A percentile compares a stretch with the other conserved stretches of the same genome.
Conservation (phyloP, 768 basidiomycete genomes). For the Phlebiopsis gigantea region DNA sequence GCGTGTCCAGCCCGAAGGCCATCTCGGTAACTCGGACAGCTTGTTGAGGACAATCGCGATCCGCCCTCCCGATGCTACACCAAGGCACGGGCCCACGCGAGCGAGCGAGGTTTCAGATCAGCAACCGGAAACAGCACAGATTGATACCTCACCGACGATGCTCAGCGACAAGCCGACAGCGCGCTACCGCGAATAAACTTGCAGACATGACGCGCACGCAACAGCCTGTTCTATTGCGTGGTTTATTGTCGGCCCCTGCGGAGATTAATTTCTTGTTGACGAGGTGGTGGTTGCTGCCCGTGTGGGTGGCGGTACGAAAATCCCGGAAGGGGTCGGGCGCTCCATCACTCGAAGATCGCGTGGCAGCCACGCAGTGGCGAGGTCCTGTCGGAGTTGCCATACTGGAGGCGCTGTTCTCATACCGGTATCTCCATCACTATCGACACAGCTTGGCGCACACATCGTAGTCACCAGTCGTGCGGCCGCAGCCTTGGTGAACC, state of each 20-base stretch:
- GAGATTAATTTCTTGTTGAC: too few species aligned
- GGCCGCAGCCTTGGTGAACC: neutral
- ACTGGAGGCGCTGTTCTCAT: conserved; percentile 3
- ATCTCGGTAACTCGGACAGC: conserved; percentile 1
- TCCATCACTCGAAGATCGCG: conserved; percentile 1
- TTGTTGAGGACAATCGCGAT: conserved; percentile 7
- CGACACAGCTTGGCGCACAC: neutral
- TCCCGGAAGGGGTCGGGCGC: neutral
- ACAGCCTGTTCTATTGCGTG: too few species aligned
- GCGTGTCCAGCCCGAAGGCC: neutral
- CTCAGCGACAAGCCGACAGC: neutral
- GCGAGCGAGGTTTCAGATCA: conserved; percentile 13
- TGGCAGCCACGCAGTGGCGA: conserved; percentile 12
- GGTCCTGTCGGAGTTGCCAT: conserved; percentile 9
- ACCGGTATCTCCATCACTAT: neutral
- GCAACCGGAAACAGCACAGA: conserved; percentile 11
- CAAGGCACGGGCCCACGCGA: conserved; percentile 2
- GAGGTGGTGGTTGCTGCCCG: too few species aligned
- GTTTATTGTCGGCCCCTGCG: too few species aligned
- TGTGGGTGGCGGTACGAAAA: neutral
- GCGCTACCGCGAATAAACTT: too few species aligned
- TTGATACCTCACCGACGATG: conserved; percentile 7
- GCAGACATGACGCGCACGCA: too few species aligned
- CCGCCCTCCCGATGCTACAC: neutral
- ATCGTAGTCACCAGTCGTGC: neutral